These are phyloP conservation scores for Blastomyces silverae DNA, from an alignment of 2,329 filamentous ascomycete genomes.

Conservation along the genomic window DNA sequence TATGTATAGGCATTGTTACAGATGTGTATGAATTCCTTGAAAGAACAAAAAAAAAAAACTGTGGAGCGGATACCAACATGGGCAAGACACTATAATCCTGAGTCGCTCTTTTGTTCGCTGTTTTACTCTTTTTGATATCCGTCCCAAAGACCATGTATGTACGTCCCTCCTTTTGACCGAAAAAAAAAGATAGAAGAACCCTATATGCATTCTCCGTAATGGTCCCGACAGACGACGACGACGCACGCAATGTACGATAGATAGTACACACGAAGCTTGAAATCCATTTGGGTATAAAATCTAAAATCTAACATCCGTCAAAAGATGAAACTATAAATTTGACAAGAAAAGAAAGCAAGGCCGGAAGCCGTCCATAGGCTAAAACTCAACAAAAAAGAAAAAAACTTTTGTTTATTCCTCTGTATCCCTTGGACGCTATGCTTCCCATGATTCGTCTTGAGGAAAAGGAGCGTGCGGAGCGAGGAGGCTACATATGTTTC, in stretches of 20 bases:
- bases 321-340: not conserved
- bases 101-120: no score
- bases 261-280: not conserved
- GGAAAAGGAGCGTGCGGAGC: not conserved
- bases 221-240: not conserved
- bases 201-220: not conserved
- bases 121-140: no score
- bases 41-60: no score
- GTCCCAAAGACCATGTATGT: no score
- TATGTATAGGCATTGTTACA: not conserved
- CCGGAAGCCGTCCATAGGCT: no score
- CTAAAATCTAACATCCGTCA: not conserved
- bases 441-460: not conserved
- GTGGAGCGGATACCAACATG: not conserved
- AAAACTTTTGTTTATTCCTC: not conserved
- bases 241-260: not conserved
- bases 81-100: not conserved
- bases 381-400: not conserved
- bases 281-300: slow-evolving; percentile 3
- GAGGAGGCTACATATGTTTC: not conserved
- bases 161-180: no score
- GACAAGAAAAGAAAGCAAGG: no score
- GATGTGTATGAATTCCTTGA: no score
- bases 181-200: not conserved
- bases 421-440: not conserved